phyloP scores from a whole-genome alignment of 805 yeast species.

The Cyberlindnera misumaiensis region DNA sequence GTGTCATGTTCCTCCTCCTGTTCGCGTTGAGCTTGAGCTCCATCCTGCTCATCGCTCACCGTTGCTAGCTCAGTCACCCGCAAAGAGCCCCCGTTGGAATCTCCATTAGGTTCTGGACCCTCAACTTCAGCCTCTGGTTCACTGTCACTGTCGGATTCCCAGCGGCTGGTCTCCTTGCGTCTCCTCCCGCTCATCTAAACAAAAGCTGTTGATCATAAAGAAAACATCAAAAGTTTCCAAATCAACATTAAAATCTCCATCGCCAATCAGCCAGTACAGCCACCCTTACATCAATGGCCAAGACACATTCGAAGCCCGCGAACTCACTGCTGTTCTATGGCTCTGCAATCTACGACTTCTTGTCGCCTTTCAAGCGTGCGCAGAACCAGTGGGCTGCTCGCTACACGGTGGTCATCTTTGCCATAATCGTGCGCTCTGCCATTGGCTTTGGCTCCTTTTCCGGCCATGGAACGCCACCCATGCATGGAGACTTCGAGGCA shows the following conservation, averaged over 20 bases:
- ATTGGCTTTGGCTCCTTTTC: slow-evolving; percentile 87
- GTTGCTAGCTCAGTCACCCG: no score
- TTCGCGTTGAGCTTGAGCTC: neutral
- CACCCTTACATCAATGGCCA: neutral
- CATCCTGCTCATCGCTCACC: no score
- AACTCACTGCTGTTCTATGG: slow-evolving; percentile 31
- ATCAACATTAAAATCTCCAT: neutral
- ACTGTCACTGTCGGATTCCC: slow-evolving; percentile 18
- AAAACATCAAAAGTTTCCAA: neutral
- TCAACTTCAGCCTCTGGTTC: slow-evolving; percentile 4
- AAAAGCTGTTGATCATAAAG: neutral
- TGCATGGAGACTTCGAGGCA: slow-evolving; percentile 95
- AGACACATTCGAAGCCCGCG: neutral
- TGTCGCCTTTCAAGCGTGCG: slow-evolving; percentile 73
- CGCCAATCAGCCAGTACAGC: neutral
- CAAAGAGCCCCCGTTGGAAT: neutral
- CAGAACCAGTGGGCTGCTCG: slow-evolving; percentile 89
- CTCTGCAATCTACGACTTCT: slow-evolving; percentile 71
- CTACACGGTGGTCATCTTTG: slow-evolving; percentile 64
- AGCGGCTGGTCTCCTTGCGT: slow-evolving; percentile 11
- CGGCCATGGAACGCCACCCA: slow-evolving; percentile 65
- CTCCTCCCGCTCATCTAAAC: slow-evolving; percentile 1
- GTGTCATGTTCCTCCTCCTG: neutral
- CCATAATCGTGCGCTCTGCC: slow-evolving; percentile 72
- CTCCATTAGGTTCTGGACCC: neutral